A percentile compares a stretch with the other conserved stretches of the same genome.
These are phyloP conservation scores for Eucalyptus microcorys DNA, from an alignment of 345 rosid species.

Conservation along the genomic window DNA sequence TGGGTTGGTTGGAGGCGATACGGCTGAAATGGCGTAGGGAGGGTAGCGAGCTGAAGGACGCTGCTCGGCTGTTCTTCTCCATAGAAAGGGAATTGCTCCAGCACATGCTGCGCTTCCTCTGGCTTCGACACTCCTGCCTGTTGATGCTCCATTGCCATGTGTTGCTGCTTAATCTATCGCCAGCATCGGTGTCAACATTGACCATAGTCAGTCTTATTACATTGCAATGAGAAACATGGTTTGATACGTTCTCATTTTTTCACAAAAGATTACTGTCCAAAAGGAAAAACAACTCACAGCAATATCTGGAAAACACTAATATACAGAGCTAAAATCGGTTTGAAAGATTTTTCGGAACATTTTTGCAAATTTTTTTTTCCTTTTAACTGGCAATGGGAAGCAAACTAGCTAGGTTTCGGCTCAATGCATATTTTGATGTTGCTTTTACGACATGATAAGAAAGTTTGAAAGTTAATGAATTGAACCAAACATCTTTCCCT, in stretches of 20 bases:
- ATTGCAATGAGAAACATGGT: neutral
- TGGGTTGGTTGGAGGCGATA: constrained; percentile 4
- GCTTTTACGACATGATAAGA: neutral
- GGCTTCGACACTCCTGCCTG: neutral
- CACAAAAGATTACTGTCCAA: neutral
- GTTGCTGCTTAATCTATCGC: neutral
- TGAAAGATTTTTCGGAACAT: neutral
- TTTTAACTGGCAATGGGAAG: neutral
- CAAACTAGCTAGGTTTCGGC: neutral
- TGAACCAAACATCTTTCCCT: neutral
- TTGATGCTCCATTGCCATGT: neutral
- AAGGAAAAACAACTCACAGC: neutral
- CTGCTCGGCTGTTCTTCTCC: constrained; percentile 7
- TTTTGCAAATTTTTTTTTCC: neutral
- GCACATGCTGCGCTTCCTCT: neutral
- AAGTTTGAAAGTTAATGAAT: neutral
- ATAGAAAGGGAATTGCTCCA: constrained; percentile 6
- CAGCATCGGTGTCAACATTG: neutral
- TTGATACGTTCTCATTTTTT: neutral
- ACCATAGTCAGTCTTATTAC: neutral
- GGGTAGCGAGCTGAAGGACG: constrained; percentile 8
- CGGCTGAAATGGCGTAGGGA: neutral
- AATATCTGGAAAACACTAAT: neutral
- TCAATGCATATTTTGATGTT: neutral
- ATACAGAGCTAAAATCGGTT: neutral